A percentile compares a stretch with the other conserved stretches of the same genome.
phyloP scores from a whole-genome alignment of 2,329 filamentous ascomycete species.

The Xylaria sp. region DNA sequence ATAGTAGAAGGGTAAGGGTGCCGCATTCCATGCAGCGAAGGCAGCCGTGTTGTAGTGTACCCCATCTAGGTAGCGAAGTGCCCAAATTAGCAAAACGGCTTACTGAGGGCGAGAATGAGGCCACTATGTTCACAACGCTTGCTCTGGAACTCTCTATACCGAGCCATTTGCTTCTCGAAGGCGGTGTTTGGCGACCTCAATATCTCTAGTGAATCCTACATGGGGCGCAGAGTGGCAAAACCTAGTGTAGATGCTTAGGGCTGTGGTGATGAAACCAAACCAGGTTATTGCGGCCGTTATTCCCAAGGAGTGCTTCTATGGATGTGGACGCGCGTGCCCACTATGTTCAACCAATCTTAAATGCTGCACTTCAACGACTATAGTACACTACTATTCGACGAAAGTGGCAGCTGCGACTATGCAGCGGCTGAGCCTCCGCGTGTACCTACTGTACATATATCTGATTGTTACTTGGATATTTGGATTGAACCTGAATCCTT shows the following conservation, averaged over 20 bases:
- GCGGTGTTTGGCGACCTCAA: not conserved
- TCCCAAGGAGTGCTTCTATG: not conserved
- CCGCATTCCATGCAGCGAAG: not conserved
- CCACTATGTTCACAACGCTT: not conserved
- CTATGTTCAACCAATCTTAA: not conserved
- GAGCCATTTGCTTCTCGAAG: slow-evolving; percentile 6
- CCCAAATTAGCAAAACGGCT: not conserved
- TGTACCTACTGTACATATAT: not conserved
- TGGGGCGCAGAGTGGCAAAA: not conserved
- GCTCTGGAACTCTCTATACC: slow-evolving; percentile 6
- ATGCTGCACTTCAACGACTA: not conserved
- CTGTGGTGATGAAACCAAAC: not conserved
- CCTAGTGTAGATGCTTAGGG: not conserved
- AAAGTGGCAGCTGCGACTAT: not conserved
- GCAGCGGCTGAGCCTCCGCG: slow-evolving; percentile 14
- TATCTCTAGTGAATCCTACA: not conserved
- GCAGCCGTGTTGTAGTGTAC: not conserved
- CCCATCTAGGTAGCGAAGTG: not conserved
- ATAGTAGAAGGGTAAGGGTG: not conserved
- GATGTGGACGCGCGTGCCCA: not conserved
- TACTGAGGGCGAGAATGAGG: slow-evolving; percentile 8
- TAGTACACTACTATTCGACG: not conserved
- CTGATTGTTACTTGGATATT: not conserved
- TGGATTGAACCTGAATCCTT: not conserved
- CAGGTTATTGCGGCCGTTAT: slow-evolving; percentile 13